These are phyloP conservation scores for Trichophyton equinum DNA, from an alignment of 2,329 filamentous ascomycete species.

Conservation along the genomic window DNA sequence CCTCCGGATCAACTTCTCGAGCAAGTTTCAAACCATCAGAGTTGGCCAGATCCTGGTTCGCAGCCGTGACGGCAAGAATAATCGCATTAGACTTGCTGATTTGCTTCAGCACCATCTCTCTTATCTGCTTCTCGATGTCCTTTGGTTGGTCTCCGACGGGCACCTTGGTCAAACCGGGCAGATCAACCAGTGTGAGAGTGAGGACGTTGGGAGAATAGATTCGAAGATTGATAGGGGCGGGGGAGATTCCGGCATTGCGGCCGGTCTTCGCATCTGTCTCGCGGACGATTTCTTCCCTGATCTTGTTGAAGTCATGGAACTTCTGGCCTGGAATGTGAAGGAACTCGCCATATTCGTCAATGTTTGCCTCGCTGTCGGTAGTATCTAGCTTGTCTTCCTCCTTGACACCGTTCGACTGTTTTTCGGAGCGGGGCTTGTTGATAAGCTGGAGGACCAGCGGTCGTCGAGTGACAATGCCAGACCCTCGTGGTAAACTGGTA, in stretches of 20 bases:
- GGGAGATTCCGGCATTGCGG: slow-evolving; percentile 89
- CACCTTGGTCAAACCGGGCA: slow-evolving; percentile 92
- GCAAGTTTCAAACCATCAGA: slow-evolving; percentile 95
- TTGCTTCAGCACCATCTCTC: slow-evolving; percentile 96
- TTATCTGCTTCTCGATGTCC: slow-evolving; percentile 93
- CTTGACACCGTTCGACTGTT: slow-evolving; percentile 59
- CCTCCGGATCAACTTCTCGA: slow-evolving; percentile 91
- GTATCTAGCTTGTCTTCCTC: slow-evolving; percentile 52
- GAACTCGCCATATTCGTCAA: slow-evolving; percentile 98
- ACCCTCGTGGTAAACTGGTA: slow-evolving; percentile 79
- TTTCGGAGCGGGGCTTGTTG: slow-evolving; percentile 58
- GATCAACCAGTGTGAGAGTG: slow-evolving; percentile 88
- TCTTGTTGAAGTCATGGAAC: slow-evolving; percentile 96
- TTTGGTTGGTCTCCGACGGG: slow-evolving; percentile 91
- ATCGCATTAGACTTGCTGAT: slow-evolving; percentile 98
- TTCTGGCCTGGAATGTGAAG: slow-evolving; percentile 95
- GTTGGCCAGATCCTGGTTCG: slow-evolving; percentile 96
- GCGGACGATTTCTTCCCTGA: slow-evolving; percentile 90
- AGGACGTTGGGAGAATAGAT: slow-evolving; percentile 98
- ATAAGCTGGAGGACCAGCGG: slow-evolving; percentile 96
- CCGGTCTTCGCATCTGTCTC: slow-evolving; percentile 97
- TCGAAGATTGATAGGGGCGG: slow-evolving; percentile 89
- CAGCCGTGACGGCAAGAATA: slow-evolving; percentile 88
- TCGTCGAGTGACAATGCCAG: slow-evolving; percentile 90
- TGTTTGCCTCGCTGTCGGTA: slow-evolving; percentile 76